A percentile compares a stretch with the other conserved stretches of the same genome.
Evolutionary conservation across 495 filamentous ascomycete genomes (phyloP).

Genomic region (Tuber umbilicatum): DNA sequence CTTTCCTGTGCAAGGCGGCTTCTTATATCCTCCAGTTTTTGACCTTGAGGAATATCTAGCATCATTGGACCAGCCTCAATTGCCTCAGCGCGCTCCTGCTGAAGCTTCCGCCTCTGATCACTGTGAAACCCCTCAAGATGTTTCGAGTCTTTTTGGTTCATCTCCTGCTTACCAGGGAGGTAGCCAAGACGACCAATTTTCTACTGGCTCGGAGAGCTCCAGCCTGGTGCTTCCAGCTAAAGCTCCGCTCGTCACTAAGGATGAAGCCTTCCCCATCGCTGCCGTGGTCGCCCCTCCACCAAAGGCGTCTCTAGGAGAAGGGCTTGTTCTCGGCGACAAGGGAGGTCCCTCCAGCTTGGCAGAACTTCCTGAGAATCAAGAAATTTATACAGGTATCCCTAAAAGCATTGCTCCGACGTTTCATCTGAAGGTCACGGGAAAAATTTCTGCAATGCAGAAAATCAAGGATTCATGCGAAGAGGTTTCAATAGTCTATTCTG

Average conservation of each 20-base stretch:
- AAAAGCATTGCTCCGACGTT: neutral
- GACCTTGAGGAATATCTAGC: neutral
- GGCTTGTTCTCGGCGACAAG: neutral
- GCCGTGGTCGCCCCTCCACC: neutral
- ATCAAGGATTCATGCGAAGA: neutral
- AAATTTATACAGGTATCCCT: neutral
- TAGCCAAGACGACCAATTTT: neutral
- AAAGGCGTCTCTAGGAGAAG: neutral
- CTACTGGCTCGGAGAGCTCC: neutral
- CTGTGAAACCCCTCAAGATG: neutral
- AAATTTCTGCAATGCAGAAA: neutral
- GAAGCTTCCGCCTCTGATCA: neutral
- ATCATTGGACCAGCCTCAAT: neutral
- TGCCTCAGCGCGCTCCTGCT: neutral
- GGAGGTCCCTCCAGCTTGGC: neutral
- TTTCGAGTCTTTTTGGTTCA: neutral
- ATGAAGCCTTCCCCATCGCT: too few species aligned
- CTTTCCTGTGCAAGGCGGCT: neutral
- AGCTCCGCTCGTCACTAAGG: neutral
- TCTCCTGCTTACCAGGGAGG: neutral
- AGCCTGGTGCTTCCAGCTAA: neutral
- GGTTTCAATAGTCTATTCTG: conserved; percentile 9
- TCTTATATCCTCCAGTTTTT: neutral
- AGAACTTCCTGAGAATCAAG: neutral
- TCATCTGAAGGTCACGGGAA: neutral